Evolutionary conservation across 2,329 filamentous ascomycete species (phyloP).

Genomic region (Albophoma yamanashiensis): DNA sequence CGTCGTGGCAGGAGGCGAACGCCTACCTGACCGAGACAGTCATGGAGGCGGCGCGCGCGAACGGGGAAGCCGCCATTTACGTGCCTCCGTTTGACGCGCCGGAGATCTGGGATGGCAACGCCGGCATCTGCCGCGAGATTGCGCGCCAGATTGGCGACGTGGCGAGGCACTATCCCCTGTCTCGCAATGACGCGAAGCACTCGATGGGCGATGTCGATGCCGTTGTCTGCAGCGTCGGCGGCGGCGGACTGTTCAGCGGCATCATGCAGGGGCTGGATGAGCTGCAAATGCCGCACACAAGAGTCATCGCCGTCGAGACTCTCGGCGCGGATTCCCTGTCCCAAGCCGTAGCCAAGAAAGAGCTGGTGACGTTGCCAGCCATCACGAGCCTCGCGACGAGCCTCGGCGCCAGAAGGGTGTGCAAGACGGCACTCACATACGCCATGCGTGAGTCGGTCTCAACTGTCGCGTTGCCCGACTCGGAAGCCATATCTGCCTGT

Average conservation of each 20-base stretch:
- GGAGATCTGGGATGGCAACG: conserved; percentile 55
- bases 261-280: conserved; percentile 50
- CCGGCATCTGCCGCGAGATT: conserved; percentile 41
- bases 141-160: conserved; percentile 20
- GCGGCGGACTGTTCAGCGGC: conserved; percentile 71
- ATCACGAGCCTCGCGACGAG: conserved; percentile 65
- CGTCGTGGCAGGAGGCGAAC: conserved; percentile 60
- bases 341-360: conserved; percentile 39
- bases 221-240: conserved; percentile 65
- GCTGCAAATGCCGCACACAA: conserved; percentile 17
- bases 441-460: conserved; percentile 14
- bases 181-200: conserved; percentile 50
- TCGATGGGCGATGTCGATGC: conserved; percentile 38
- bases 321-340: conserved; percentile 56
- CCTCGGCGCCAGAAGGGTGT: conserved; percentile 58
- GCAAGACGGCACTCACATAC: conserved; percentile 29
- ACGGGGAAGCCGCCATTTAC: conserved; percentile 38
- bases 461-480: conserved; percentile 15
- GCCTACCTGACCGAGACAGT: conserved; percentile 49
- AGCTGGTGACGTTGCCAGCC: conserved; percentile 49
- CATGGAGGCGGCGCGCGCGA: conserved; percentile 12
- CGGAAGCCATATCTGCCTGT: conserved; percentile 15
- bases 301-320: conserved; percentile 63
- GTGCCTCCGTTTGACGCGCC: conserved; percentile 57
- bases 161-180: conserved; percentile 6